phyloP scores from a whole-genome alignment of 768 basidiomycete species.

The Cyathus striatus region DNA sequence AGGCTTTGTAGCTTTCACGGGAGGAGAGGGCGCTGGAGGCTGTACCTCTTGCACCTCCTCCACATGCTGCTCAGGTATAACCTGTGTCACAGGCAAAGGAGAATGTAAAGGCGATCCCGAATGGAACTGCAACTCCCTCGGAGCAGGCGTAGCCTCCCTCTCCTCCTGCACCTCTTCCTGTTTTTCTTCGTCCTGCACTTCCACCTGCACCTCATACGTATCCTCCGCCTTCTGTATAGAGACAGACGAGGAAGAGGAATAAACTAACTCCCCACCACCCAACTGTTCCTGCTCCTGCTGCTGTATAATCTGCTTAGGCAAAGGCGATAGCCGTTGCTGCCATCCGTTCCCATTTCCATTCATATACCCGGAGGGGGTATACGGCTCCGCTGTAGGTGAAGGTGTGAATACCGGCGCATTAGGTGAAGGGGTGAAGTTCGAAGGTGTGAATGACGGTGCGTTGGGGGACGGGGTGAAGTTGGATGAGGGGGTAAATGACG shows the following conservation, averaged over 20 bases:
- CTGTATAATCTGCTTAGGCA: background rate
- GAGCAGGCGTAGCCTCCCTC: too few relatives aligned
- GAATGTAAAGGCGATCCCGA: background rate
- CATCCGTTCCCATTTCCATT: slow-evolving; percentile 12
- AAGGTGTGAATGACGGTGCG: too few relatives aligned
- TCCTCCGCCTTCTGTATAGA: too few relatives aligned
- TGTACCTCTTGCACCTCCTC: slow-evolving; percentile 1
- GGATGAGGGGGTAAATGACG: too few relatives aligned
- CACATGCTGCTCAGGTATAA: background rate
- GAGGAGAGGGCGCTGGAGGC: slow-evolving; percentile 14
- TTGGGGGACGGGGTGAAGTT: too few relatives aligned
- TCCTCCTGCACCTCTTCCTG: too few relatives aligned
- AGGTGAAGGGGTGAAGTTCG: too few relatives aligned
- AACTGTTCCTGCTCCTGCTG: background rate
- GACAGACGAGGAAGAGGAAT: background rate
- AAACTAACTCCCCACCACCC: background rate
- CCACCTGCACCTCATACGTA: too few relatives aligned
- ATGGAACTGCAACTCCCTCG: background rate
- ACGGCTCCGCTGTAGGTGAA: slow-evolving; percentile 56
- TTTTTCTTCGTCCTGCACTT: too few relatives aligned
- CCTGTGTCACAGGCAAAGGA: background rate
- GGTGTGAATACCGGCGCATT: too few relatives aligned
- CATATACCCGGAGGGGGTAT: slow-evolving; percentile 32
- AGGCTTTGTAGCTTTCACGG: slow-evolving; percentile 24
- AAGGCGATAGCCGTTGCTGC: background rate